Evolutionary conservation across 108 stramenopile species (phyloP).

Genomic region (Aurantiochytrium sp.): DNA sequence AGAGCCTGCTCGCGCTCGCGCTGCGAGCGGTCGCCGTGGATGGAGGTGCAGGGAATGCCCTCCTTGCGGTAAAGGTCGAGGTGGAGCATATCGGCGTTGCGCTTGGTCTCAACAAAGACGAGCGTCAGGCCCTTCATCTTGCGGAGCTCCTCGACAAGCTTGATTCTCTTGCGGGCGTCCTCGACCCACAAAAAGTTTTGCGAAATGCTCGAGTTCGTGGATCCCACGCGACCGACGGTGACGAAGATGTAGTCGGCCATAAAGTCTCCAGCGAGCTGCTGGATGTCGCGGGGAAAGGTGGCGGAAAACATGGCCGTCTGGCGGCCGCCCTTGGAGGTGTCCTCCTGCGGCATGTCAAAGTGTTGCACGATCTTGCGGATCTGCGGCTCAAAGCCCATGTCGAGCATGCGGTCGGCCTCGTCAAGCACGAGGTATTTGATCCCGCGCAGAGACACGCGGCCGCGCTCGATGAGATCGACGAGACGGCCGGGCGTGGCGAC

Average conservation of each 20-base stretch:
- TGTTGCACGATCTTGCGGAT: slow-evolving; percentile 85
- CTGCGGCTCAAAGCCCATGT: slow-evolving; percentile 99
- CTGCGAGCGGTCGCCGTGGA: slow-evolving; percentile 96
- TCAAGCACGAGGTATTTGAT: slow-evolving; percentile 90
- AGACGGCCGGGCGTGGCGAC: slow-evolving; percentile 94
- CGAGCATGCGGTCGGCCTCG: slow-evolving; percentile 88
- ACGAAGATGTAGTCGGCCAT: slow-evolving; percentile 57
- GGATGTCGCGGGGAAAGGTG: slow-evolving; percentile 96
- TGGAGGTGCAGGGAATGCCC: slow-evolving; percentile 85
- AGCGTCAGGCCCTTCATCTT: slow-evolving; percentile 75
- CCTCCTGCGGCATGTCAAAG: slow-evolving; percentile 60
- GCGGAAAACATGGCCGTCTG: slow-evolving; percentile 97
- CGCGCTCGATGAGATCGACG: slow-evolving; percentile 87
- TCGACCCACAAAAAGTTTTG: slow-evolving; percentile 79
- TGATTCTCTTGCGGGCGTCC: slow-evolving; percentile 76
- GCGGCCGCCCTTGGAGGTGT: slow-evolving; percentile 47
- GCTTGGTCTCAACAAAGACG: slow-evolving; percentile 96
- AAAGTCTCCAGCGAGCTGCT: slow-evolving; percentile 88
- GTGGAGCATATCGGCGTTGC: slow-evolving; percentile 87
- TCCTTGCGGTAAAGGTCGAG: slow-evolving; percentile 68
- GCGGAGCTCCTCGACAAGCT: slow-evolving; percentile 66
- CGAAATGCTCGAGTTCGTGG: neutral
- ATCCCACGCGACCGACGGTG: slow-evolving; percentile 31
- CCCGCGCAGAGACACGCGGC: slow-evolving; percentile 69
- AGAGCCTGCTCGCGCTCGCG: slow-evolving; percentile 65